phyloP scores from a whole-genome alignment of 2,329 filamentous ascomycete genomes.

The Waltergamsia citrina region DNA sequence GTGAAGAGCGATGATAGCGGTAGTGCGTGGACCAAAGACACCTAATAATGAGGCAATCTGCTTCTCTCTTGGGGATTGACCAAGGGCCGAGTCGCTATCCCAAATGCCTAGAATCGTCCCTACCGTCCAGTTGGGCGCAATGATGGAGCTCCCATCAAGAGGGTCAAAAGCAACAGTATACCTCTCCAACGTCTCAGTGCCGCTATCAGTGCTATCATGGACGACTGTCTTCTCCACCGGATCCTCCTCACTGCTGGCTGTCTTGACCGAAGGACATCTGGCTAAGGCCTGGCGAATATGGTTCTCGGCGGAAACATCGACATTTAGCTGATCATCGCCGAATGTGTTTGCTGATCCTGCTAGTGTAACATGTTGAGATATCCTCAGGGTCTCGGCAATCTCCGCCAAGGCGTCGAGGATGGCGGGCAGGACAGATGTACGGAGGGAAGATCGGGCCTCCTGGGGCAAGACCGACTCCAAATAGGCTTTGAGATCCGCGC shows the following conservation, averaged over 20 bases:
- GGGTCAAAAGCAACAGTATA: constrained; percentile 56
- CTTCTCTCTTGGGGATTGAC: constrained; percentile 22
- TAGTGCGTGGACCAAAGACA: constrained; percentile 45
- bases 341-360: constrained; percentile 37
- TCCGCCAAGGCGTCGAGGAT: constrained; percentile 34
- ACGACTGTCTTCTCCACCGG: constrained; percentile 34
- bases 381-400: constrained; percentile 24
- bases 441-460: constrained; percentile 15
- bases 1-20: constrained; percentile 44
- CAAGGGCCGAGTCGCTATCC: constrained; percentile 36
- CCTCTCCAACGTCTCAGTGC: constrained; percentile 18
- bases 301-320: constrained; percentile 42
- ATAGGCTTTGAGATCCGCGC: neutral
- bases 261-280: constrained; percentile 31
- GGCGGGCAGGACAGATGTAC: constrained; percentile 35
- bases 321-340: constrained; percentile 51
- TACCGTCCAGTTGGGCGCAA: constrained; percentile 47
- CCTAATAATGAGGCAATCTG: constrained; percentile 42
- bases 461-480: constrained; percentile 2
- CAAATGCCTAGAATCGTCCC: constrained; percentile 53
- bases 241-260: constrained; percentile 52
- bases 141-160: constrained; percentile 53
- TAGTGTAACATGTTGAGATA: constrained; percentile 2
- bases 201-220: constrained; percentile 2
- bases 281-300: constrained; percentile 34